phyloP scores from a whole-genome alignment of 768 basidiomycete genomes.

The Suillus cothurnatus region DNA sequence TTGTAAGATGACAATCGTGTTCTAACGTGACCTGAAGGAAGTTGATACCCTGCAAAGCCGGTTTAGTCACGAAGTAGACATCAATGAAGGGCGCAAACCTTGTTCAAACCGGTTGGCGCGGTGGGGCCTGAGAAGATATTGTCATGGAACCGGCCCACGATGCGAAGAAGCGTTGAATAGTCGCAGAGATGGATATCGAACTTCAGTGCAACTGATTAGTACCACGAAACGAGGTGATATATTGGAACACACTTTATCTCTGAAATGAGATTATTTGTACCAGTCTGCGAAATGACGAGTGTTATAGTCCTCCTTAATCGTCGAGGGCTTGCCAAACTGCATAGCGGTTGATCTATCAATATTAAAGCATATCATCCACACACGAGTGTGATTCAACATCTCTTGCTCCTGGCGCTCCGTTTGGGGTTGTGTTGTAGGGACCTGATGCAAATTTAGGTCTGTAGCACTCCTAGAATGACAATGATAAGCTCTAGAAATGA shows the following conservation, averaged over 20 bases:
- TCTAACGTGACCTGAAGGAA: slow-evolving; percentile 64
- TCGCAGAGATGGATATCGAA: slow-evolving; percentile 78
- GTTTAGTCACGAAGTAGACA: not conserved
- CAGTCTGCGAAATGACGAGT: slow-evolving; percentile 72
- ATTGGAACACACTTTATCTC: slow-evolving; percentile 47
- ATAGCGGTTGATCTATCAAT: slow-evolving; percentile 86
- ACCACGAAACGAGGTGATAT: not conserved
- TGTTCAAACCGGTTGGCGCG: slow-evolving; percentile 69
- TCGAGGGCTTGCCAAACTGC: slow-evolving; percentile 88
- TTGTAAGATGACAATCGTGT: slow-evolving; percentile 58
- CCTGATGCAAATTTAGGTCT: slow-evolving; percentile 83
- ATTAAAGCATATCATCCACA: slow-evolving; percentile 91
- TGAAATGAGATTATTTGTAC: slow-evolving; percentile 71
- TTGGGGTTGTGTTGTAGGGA: slow-evolving; percentile 57
- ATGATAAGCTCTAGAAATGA: not conserved
- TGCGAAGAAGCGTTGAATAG: too few relatives aligned
- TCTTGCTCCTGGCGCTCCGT: slow-evolving; percentile 81
- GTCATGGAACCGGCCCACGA: too few relatives aligned
- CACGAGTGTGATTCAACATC: slow-evolving; percentile 79
- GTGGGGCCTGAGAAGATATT: slow-evolving; percentile 56
- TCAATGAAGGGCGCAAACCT: slow-evolving; percentile 39
- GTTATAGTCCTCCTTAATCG: slow-evolving; percentile 80
- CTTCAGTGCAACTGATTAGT: slow-evolving; percentile 34
- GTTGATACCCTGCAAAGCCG: slow-evolving; percentile 52
- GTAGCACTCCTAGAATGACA: slow-evolving; percentile 67